phyloP scores from a whole-genome alignment of 2,329 filamentous ascomycete species.

The Simplicillium sp. region DNA sequence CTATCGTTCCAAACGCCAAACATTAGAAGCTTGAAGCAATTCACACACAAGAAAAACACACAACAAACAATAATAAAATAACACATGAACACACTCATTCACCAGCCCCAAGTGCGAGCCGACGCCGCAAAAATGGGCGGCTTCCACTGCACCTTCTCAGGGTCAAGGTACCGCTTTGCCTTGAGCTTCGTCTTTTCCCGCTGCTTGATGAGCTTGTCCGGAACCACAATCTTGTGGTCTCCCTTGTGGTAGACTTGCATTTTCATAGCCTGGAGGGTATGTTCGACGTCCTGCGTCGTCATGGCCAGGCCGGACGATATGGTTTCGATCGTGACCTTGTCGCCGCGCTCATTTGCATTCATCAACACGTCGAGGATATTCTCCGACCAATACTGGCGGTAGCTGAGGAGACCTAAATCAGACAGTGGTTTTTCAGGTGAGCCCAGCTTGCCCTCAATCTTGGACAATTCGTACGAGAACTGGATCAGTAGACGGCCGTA shows the following conservation, averaged over 20 bases:
- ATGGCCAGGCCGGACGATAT: slow-evolving; percentile 75
- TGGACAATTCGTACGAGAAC: slow-evolving; percentile 94
- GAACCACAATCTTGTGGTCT: slow-evolving; percentile 91
- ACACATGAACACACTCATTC: slow-evolving; percentile 9
- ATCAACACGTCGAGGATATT: slow-evolving; percentile 83
- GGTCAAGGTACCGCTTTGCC: slow-evolving; percentile 66
- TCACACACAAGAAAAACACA: background rate
- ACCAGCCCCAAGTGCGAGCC: slow-evolving; percentile 94
- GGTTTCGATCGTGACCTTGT: slow-evolving; percentile 75
- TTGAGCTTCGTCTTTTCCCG: slow-evolving; percentile 75
- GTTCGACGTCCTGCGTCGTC: slow-evolving; percentile 95
- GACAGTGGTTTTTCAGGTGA: slow-evolving; percentile 95
- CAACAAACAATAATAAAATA: background rate
- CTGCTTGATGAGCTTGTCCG: slow-evolving; percentile 70
- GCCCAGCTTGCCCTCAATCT: slow-evolving; percentile 88
- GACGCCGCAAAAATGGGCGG: slow-evolving; percentile 89
- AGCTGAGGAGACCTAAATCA: slow-evolving; percentile 85
- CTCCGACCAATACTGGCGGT: slow-evolving; percentile 96
- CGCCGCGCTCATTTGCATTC: slow-evolving; percentile 56
- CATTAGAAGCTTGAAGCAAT: slow-evolving; percentile 1
- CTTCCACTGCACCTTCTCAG: slow-evolving; percentile 81
- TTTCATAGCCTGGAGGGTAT: slow-evolving; percentile 85
- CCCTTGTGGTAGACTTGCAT: slow-evolving; percentile 96
- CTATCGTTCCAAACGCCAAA: background rate
- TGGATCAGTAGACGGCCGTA: slow-evolving; percentile 91